Evolutionary conservation across 176 grass and related monocot genomes (phyloP), one percentile per base, ranked within the genome.

Genomic region (Cenchrus purpureus): DNA sequence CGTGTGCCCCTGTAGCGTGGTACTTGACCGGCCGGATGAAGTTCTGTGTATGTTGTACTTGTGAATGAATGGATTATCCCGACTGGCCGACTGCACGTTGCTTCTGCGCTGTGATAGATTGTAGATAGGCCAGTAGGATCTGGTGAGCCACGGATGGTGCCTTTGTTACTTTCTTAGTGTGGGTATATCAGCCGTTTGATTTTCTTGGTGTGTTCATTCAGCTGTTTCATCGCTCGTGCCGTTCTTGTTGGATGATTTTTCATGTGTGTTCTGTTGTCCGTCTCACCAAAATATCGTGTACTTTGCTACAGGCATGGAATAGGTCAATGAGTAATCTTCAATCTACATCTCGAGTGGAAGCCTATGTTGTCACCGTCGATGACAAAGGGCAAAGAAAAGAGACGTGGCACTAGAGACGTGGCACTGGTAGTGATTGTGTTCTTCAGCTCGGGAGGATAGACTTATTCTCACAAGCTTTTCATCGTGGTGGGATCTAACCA

Each of bases 61-160:
- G 1, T 32, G 31, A 63, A 10, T 61, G 31, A 32, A 32, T 32
- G 31, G 20, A 13, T 49, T 15, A 52, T 73, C 28, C 49, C 10
- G 5, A 25, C 72, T 71, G 45, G 19, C 49, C 10, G 5, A 25
- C 72, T 71, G 45, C 52, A 11, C 10, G 34, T 32, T 32, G 31
- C 31, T 32, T 32, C 31, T 32, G 19, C 67, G n/a, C 43, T 9
- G 29, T 13, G 65, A 20, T 77, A 20, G 22, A 71, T 53, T 32
- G 31, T n/a, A 72, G 71, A 13, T 71, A 65, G 19, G 25, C 46
- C 1, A 12, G 54, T 82, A 78, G 78, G 65, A 46, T 83, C 49
- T 78, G 50, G 73, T 37, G 50, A 46, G 20, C 22, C 1, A 44
- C 54, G 65, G 65, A 9, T 60, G 53, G 17, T 80, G 10, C 45